phyloP scores from a whole-genome alignment of 129 eudicot genomes.

The Flaveria brownii region DNA sequence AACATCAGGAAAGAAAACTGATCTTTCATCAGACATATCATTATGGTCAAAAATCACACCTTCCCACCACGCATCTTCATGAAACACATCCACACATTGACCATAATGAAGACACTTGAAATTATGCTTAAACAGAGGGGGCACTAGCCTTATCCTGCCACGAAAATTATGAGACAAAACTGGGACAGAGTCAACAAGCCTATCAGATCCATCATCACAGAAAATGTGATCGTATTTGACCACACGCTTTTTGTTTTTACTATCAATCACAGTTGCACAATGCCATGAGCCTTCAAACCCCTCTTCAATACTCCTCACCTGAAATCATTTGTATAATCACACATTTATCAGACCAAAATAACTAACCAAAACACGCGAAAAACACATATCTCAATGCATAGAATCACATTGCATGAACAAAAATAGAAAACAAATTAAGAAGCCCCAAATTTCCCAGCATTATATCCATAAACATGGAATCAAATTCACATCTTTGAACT shows the following conservation, averaged over 20 bases:
- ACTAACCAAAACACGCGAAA: background rate
- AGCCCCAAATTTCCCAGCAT: slow-evolving; percentile 22
- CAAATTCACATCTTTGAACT: background rate
- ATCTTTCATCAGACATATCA: slow-evolving; percentile 44
- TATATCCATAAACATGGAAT: slow-evolving; percentile 23
- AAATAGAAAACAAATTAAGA: slow-evolving; percentile 10
- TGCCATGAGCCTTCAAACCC: slow-evolving; percentile 88
- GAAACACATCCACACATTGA: slow-evolving; percentile 71
- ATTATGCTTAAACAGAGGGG: slow-evolving; percentile 31
- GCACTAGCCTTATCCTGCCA: slow-evolving; percentile 63
- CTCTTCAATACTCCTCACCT: slow-evolving; percentile 81
- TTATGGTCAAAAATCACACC: slow-evolving; percentile 75
- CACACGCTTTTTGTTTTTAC: slow-evolving; percentile 24
- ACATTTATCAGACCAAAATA: background rate
- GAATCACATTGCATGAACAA: slow-evolving; percentile 29
- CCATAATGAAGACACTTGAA: slow-evolving; percentile 56
- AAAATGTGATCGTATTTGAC: slow-evolving; percentile 50
- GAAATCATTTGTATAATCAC: background rate
- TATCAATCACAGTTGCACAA: slow-evolving; percentile 46
- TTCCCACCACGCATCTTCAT: slow-evolving; percentile 94
- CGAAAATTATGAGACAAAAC: slow-evolving; percentile 33
- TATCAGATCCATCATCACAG: slow-evolving; percentile 39
- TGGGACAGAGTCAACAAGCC: slow-evolving; percentile 41
- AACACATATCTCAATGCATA: background rate
- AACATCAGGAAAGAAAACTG: slow-evolving; percentile 77